Evolutionary conservation across 78 protist genomes (phyloP).

Genomic region (Kipferlia bialata): DNA sequence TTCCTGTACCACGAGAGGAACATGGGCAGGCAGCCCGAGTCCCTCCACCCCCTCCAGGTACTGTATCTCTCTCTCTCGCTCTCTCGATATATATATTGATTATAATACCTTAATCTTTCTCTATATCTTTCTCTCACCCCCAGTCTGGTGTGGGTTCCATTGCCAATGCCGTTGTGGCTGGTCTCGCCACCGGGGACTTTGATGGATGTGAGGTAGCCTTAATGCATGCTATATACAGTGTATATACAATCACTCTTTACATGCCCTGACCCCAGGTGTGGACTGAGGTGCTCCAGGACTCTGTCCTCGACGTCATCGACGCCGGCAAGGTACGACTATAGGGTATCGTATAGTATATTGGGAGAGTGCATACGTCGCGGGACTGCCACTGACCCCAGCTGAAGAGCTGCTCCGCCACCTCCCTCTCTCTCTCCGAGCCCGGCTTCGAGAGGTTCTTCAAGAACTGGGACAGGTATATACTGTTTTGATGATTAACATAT

Average conservation of each 20-base stretch:
- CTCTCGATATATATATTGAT: no score
- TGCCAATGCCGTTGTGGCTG: slow-evolving; percentile 30
- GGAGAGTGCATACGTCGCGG: neutral
- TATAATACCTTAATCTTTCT: no score
- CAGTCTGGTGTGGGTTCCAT: slow-evolving; percentile 27
- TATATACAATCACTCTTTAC: no score
- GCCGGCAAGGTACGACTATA: slow-evolving; percentile 15
- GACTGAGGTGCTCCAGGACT: slow-evolving; percentile 24
- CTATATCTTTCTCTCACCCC: no score
- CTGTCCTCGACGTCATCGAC: slow-evolving; percentile 21
- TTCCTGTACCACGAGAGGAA: neutral
- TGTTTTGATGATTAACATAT: no score
- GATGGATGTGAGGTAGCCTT: neutral
- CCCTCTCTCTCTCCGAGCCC: neutral
- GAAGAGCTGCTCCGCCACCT: neutral
- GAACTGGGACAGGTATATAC: slow-evolving; percentile 41
- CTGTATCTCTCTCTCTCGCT: no score
- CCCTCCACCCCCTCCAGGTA: no score
- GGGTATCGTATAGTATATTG: no score
- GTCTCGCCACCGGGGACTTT: slow-evolving; percentile 5
- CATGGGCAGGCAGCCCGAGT: slow-evolving; percentile 6
- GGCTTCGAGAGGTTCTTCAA: slow-evolving; percentile 28
- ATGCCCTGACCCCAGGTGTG: no score
- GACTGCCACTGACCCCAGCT: neutral
- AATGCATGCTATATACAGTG: no score